A percentile compares a stretch with the other conserved stretches of the same genome.
Conservation (phyloP, 371 early-diverging fungal species). For the Mucor lusitanicus region DNA sequence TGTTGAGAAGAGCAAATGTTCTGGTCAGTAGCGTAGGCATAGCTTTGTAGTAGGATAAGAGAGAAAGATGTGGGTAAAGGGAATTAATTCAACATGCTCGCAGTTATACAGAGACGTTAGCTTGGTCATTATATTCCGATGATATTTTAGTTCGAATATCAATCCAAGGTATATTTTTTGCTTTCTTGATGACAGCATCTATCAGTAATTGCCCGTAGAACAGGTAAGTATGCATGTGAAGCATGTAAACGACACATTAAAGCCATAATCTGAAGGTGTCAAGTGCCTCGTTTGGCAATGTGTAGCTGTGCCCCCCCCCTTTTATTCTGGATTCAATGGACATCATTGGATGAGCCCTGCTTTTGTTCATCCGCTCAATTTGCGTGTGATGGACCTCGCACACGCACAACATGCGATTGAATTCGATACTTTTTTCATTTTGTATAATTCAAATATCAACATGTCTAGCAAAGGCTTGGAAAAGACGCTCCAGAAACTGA, state of each 20-base stretch:
- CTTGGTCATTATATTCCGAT: not conserved
- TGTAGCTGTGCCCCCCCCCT: too few relatives aligned
- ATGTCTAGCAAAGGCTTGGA: slow-evolving; percentile 68
- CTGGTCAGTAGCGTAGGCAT: slow-evolving; percentile 28
- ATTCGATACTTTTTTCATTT: not conserved
- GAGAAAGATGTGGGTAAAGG: not conserved
- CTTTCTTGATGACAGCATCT: not conserved
- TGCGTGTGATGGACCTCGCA: too few relatives aligned
- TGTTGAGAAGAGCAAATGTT: slow-evolving; percentile 26
- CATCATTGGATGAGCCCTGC: too few relatives aligned
- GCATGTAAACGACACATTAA: not conserved
- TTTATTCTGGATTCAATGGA: too few relatives aligned
- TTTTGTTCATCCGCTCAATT: too few relatives aligned
- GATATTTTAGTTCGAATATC: slow-evolving; percentile 7
- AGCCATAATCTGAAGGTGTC: not conserved
- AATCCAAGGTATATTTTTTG: not conserved
- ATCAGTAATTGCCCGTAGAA: not conserved
- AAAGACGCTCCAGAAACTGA: slow-evolving; percentile 70
- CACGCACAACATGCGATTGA: not conserved
- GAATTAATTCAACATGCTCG: not conserved
- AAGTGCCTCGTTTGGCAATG: too few relatives aligned
- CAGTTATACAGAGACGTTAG: not conserved
- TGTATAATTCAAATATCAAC: not conserved
- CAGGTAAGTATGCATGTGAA: not conserved
- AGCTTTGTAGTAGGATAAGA: not conserved